Base-by-base conservation (phyloP, 306 rosid genomes). In the Prunus mume region DNA sequence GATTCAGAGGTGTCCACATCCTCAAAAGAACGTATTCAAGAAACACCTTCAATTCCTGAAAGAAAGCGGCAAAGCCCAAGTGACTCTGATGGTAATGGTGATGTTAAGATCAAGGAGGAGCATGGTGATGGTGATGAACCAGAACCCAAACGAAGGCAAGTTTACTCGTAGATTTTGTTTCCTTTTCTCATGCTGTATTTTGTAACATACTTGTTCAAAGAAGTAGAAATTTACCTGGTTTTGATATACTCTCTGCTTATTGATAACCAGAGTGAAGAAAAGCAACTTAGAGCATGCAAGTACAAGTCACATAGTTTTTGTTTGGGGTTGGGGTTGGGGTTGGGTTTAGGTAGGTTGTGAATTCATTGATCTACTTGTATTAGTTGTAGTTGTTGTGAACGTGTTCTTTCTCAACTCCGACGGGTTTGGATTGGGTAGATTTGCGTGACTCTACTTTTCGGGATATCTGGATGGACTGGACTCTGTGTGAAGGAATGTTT, bases 201-300 rank as follows among this genome's bases (percentile, higher is more conserved):
- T 41, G 2, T 69, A 43, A 49, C 5, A 30, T 32, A 63, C 19
- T 11, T 79, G 57, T 75, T 56, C 6, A 60, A 51, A 80, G 76
- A 58, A 82, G 70, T 66, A 3, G 73, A 68, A 22, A n/a, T 69
- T 47, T 68, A 64, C 61, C 14, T 70, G 73, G 52, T 72, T 84
- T 19, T 80, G 60, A 86, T 77, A 14, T 71, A 61, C 68, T 81
- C 58, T 71, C 72, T 27, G 84, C 55, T 69, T 78, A 76, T 77
- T 79, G 76, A 67, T 78, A 68, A 86, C 73, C 89, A 94, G 98
- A 87, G 79, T 87, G 89, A 90, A 92, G 92, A 94, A 92, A 88
- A 75, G 84, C 57, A 87, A 83, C 76, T 52, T 75, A 74, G 83
- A 86, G 41, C n/a, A n/a, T n/a, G n/a, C n/a, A n/a, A n/a, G n/a